Conservation (phyloP, 2,329 filamentous ascomycete genomes). For the Curvularia sp. region DNA sequence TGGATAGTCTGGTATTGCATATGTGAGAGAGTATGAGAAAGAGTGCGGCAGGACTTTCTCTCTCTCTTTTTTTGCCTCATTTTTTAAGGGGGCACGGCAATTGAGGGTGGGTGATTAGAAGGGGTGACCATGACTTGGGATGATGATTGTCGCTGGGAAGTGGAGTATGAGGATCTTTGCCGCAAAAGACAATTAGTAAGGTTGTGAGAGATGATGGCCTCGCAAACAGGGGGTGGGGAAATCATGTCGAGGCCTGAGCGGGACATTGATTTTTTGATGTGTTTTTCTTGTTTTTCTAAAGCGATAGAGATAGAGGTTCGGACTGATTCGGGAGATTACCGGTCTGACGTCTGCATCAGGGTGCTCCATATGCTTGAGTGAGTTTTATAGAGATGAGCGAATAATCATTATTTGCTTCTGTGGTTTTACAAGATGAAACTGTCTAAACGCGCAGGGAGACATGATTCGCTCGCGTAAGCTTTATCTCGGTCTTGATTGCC, state of each 20-base stretch:
- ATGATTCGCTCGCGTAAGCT: background rate
- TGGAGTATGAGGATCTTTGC: background rate
- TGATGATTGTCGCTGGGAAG: background rate
- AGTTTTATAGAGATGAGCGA: background rate
- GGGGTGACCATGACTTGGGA: background rate
- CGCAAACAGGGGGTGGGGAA: background rate
- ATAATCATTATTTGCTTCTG: background rate
- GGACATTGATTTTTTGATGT: background rate
- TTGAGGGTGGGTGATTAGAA: background rate
- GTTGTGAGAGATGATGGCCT: background rate
- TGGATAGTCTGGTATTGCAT: background rate
- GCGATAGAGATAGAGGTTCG: background rate
- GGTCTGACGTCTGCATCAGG: too few relatives aligned
- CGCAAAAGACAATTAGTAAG: background rate
- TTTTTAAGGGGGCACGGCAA: background rate
- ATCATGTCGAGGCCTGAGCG: background rate
- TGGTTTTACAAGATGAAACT: background rate
- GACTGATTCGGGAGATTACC: background rate
- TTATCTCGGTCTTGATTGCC: background rate
- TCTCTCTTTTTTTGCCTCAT: background rate
- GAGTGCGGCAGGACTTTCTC: background rate
- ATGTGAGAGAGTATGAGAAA: background rate
- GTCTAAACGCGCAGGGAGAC: background rate
- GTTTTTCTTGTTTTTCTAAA: background rate
- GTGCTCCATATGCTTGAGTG: background rate